A percentile compares a stretch with the other conserved stretches of the same genome.
These are phyloP conservation scores for Mimosa bimucronata DNA, from an alignment of 306 rosid genomes.

Conservation along the genomic window DNA sequence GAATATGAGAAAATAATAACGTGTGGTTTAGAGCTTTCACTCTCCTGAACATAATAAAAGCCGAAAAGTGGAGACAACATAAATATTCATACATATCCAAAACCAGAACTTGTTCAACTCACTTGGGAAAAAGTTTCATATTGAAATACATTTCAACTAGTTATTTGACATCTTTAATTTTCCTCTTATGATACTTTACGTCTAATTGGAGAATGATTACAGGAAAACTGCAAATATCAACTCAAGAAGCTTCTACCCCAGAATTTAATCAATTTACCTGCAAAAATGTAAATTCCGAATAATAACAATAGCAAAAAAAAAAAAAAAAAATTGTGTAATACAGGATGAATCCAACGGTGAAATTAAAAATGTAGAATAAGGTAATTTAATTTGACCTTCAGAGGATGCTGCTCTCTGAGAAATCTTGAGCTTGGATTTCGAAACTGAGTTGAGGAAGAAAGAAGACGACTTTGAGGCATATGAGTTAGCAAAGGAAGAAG, in stretches of 20 bases:
- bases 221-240: conserved; percentile 5
- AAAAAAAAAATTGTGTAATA: too few relatives aligned
- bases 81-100: neutral
- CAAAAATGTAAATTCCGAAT: neutral
- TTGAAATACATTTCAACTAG: neutral
- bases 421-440: conserved; percentile 50
- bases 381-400: conserved; percentile 48
- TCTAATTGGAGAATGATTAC: conserved; percentile 1
- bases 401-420: conserved; percentile 57
- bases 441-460: conserved; percentile 31
- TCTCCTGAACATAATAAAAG: neutral
- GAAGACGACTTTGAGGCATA: conserved; percentile 29
- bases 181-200: neutral
- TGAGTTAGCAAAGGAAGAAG: conserved; percentile 30
- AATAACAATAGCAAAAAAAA: neutral
- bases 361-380: conserved; percentile 32
- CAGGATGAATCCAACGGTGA: conserved; percentile 4
- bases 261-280: neutral
- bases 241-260: conserved; percentile 10
- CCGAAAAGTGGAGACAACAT: neutral
- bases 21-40: neutral
- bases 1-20: neutral
- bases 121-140: neutral
- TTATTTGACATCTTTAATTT: neutral
- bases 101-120: neutral